A percentile compares a stretch with the other conserved stretches of the same genome.
phyloP scores from a whole-genome alignment of 1,284 basidiomycete species.

The Amylostereum chailletii region DNA sequence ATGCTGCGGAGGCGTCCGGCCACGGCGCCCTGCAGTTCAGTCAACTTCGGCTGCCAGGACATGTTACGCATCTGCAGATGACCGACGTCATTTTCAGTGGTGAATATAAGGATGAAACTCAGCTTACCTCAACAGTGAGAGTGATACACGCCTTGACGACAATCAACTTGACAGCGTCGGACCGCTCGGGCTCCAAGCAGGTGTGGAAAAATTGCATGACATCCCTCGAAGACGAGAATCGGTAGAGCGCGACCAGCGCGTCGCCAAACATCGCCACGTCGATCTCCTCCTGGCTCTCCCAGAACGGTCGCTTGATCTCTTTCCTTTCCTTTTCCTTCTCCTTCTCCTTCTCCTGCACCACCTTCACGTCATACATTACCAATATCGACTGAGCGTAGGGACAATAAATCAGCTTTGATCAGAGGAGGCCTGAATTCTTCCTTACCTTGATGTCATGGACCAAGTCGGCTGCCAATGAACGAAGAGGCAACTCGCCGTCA shows the following conservation, averaged over 20 bases:
- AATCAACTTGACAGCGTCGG: slow-evolving; percentile 74
- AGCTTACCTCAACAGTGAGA: slow-evolving; percentile 26
- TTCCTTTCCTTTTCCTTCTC: too few relatives aligned
- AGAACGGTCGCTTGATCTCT: slow-evolving; percentile 52
- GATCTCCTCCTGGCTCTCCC: slow-evolving; percentile 61
- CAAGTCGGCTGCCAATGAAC: slow-evolving; percentile 61
- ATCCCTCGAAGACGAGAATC: slow-evolving; percentile 59
- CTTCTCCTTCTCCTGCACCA: too few relatives aligned
- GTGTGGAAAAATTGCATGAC: slow-evolving; percentile 48
- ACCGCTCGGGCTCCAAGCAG: slow-evolving; percentile 67
- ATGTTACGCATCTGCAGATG: slow-evolving; percentile 39
- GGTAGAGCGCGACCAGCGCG: slow-evolving; percentile 62
- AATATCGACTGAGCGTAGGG: too few relatives aligned
- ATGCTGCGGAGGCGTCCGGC: slow-evolving; percentile 44
- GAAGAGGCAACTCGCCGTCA: slow-evolving; percentile 51
- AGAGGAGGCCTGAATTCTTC: too few relatives aligned
- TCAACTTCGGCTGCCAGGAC: slow-evolving; percentile 48
- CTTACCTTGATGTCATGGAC: slow-evolving; percentile 53
- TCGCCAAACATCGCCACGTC: slow-evolving; percentile 78
- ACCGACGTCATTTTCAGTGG: background rate
- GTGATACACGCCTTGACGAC: slow-evolving; percentile 64
- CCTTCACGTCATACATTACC: too few relatives aligned
- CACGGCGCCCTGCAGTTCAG: slow-evolving; percentile 34
- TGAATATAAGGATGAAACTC: too few relatives aligned
- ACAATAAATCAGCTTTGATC: too few relatives aligned